Evolutionary conservation across 83 land plant species (phyloP).

Genomic region (Larix sibirica): DNA sequence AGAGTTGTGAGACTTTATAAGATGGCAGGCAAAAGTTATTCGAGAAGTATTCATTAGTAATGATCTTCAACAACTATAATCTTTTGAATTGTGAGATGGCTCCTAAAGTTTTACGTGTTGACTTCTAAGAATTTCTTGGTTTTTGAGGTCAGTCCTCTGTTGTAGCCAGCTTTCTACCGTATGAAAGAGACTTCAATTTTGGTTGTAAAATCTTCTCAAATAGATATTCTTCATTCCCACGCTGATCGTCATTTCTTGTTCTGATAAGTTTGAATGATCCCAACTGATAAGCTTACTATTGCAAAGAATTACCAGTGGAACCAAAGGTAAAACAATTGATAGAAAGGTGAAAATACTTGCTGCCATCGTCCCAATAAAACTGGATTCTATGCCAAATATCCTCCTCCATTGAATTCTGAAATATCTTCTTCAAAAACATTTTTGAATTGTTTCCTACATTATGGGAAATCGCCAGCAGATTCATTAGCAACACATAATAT

Average conservation of each 20-base stretch:
- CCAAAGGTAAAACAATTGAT: neutral
- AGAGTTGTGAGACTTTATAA: constrained; percentile 14
- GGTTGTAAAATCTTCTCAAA: constrained; percentile 8
- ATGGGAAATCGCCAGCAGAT: neutral
- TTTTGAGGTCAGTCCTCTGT: constrained; percentile 17
- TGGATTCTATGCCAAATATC: neutral
- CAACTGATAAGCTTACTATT: neutral
- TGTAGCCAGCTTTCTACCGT: neutral
- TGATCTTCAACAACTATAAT: constrained; percentile 17
- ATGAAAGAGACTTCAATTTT: constrained; percentile 16
- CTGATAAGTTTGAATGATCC: neutral
- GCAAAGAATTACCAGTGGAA: neutral
- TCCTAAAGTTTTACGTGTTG: constrained; percentile 15
- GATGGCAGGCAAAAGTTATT: constrained; percentile 18
- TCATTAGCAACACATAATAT: neutral
- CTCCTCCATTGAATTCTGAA: neutral
- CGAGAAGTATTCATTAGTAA: constrained; percentile 18
- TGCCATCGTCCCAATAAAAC: neutral
- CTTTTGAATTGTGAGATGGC: constrained; percentile 20
- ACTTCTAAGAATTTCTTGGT: constrained; percentile 4
- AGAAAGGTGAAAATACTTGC: neutral
- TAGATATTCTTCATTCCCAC: constrained; percentile 10
- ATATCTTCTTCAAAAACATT: neutral
- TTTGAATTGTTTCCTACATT: neutral
- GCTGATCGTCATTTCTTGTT: constrained; percentile 9